phyloP scores from a whole-genome alignment of 805 yeast species.

The Ogataea saltuana region DNA sequence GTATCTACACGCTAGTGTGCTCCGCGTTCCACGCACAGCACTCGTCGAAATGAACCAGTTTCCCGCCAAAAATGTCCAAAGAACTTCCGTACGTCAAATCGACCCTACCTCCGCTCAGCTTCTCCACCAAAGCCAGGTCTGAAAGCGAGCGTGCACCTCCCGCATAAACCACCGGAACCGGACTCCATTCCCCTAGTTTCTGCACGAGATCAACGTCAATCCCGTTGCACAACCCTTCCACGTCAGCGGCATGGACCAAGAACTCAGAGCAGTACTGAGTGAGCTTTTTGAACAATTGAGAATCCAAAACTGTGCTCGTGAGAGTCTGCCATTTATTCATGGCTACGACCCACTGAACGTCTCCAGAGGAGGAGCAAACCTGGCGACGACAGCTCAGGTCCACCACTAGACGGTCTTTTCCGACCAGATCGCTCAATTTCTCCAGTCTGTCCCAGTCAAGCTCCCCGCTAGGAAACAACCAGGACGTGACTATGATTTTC shows the following conservation, averaged over 20 bases:
- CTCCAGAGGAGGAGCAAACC: constrained; percentile 20
- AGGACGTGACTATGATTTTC: constrained; percentile 90
- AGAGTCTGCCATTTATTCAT: constrained; percentile 96
- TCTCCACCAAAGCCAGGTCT: constrained; percentile 68
- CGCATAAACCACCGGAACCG: constrained; percentile 84
- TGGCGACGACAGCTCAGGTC: constrained; percentile 80
- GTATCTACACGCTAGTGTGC: constrained; percentile 1
- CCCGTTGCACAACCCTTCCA: constrained; percentile 94
- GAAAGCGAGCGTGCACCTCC: constrained; percentile 85
- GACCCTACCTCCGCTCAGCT: constrained; percentile 75
- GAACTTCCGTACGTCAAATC: constrained; percentile 94
- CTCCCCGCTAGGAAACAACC: constrained; percentile 72
- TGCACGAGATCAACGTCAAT: constrained; percentile 78
- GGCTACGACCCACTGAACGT: constrained; percentile 81
- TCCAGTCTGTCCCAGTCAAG: constrained; percentile 54
- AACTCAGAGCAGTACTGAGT: constrained; percentile 78
- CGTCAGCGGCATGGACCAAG: constrained; percentile 96
- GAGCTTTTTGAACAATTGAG: constrained; percentile 53
- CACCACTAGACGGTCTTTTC: constrained; percentile 69
- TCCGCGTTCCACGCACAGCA: constrained; percentile 72
- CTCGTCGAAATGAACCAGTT: constrained; percentile 71
- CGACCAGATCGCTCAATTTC: constrained; percentile 54
- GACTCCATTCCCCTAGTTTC: constrained; percentile 75
- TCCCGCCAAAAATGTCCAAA: constrained; percentile 92
- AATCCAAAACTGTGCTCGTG: constrained; percentile 61